Evolutionary conservation across 2,329 filamentous ascomycete genomes (phyloP).

Genomic region (Pseudogymnoascus sp.): DNA sequence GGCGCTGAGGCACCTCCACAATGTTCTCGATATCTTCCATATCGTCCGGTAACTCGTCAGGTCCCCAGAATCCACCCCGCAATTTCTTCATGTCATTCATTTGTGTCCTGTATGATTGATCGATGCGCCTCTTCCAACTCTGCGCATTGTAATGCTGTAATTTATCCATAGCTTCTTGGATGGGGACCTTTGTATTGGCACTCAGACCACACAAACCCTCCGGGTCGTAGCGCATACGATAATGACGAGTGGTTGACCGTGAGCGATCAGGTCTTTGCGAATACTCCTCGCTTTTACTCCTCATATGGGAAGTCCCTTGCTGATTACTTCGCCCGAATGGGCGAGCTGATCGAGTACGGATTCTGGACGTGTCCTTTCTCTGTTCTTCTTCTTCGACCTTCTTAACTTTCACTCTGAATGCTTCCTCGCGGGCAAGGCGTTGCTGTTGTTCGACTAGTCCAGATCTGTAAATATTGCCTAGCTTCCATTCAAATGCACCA

Average conservation of each 20-base stretch:
- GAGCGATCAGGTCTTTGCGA: slow-evolving; percentile 25
- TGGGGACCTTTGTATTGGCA: slow-evolving; percentile 61
- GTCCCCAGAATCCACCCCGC: slow-evolving; percentile 71
- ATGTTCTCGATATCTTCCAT: slow-evolving; percentile 77
- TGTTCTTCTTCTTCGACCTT: slow-evolving; percentile 68
- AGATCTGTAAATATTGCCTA: slow-evolving; percentile 86
- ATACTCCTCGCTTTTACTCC: slow-evolving; percentile 29
- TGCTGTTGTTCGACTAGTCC: slow-evolving; percentile 87
- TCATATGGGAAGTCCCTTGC: slow-evolving; percentile 18
- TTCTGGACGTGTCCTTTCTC: slow-evolving; percentile 44
- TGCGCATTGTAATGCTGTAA: slow-evolving; percentile 76
- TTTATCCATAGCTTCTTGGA: slow-evolving; percentile 67
- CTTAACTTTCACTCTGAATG: slow-evolving; percentile 79
- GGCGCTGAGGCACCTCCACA: slow-evolving; percentile 75
- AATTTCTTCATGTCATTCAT: slow-evolving; percentile 70
- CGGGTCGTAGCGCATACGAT: slow-evolving; percentile 65
- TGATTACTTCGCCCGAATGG: slow-evolving; percentile 26
- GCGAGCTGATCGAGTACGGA: slow-evolving; percentile 45
- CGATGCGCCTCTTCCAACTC: slow-evolving; percentile 88
- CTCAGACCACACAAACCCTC: slow-evolving; percentile 68
- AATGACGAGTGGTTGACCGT: slow-evolving; percentile 27
- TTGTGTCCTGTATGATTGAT: slow-evolving; percentile 62
- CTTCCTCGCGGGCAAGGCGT: slow-evolving; percentile 79
- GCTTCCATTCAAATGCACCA: slow-evolving; percentile 93
- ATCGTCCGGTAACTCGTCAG: slow-evolving; percentile 73